A percentile compares a stretch with the other conserved stretches of the same genome.
phyloP scores from a whole-genome alignment of 176 grass and related monocot species.

The Avena insularis region DNA sequence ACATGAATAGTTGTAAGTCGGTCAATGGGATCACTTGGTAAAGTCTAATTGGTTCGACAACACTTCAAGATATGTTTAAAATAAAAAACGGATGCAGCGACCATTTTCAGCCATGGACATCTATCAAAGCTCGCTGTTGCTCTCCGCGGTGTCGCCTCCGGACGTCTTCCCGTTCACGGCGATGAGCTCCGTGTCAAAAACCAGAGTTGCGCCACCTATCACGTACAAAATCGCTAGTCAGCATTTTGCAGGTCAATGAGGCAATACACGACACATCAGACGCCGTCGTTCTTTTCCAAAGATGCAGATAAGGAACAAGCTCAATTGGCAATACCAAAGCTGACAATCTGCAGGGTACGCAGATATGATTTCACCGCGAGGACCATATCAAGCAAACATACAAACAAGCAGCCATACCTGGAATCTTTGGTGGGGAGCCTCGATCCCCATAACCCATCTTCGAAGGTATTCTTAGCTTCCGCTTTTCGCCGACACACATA shows the following conservation, averaged over 20 bases:
- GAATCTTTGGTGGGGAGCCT: conserved; percentile 93
- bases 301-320: not conserved
- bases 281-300: not conserved
- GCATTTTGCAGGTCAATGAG: conserved; percentile 1
- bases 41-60: too few species aligned
- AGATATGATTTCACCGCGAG: conserved; percentile 29
- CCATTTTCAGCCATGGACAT: too few species aligned
- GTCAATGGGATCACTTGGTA: too few species aligned
- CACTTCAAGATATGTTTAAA: too few species aligned
- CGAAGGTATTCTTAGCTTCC: conserved; percentile 89
- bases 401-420: conserved; percentile 60
- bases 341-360: conserved; percentile 7
- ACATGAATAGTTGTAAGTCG: not conserved
- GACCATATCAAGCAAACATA: conserved; percentile 42
- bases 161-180: conserved; percentile 76
- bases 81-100: too few species aligned
- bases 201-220: conserved; percentile 79
- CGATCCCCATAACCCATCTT: conserved; percentile 85
- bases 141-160: not conserved
- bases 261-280: not conserved
- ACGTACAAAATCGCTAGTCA: conserved; percentile 21
- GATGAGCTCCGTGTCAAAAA: conserved; percentile 91
- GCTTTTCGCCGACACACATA: conserved; percentile 95
- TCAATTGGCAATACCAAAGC: conserved; percentile 17
- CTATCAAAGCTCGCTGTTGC: conserved; percentile 61